Percentiles rank a stretch among this genome's conserved stretches.
phyloP scores from a whole-genome alignment of 2,329 filamentous ascomycete genomes.

The Colletotrichum acutatum region DNA sequence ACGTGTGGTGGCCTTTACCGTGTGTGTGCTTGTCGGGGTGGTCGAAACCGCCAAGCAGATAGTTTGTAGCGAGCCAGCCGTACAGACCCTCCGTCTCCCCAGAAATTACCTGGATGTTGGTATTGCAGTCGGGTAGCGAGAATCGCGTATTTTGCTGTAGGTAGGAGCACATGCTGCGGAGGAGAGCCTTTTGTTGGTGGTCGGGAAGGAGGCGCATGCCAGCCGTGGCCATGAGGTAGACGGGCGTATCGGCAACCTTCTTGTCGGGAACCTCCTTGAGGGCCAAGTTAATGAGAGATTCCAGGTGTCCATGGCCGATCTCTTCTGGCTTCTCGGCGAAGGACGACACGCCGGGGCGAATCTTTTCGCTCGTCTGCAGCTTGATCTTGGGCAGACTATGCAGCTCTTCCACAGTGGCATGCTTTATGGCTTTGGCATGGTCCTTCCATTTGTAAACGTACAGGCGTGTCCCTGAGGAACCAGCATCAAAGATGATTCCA shows the following conservation, averaged over 20 bases:
- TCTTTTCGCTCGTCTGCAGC: slow-evolving; percentile 92
- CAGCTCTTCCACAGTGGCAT: slow-evolving; percentile 67
- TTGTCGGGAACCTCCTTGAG: slow-evolving; percentile 79
- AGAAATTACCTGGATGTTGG: slow-evolving; percentile 93
- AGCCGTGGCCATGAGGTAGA: slow-evolving; percentile 95
- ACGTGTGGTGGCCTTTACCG: slow-evolving; percentile 91
- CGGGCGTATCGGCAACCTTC: slow-evolving; percentile 84
- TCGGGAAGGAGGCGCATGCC: slow-evolving; percentile 90
- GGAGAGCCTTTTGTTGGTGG: slow-evolving; percentile 75
- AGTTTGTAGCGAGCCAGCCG: slow-evolving; percentile 97
- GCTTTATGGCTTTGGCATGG: slow-evolving; percentile 66
- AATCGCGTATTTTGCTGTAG: slow-evolving; percentile 82
- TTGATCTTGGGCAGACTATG: slow-evolving; percentile 81
- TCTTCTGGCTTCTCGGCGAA: slow-evolving; percentile 82
- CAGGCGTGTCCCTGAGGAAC: slow-evolving; percentile 94
- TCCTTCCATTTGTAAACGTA: slow-evolving; percentile 97
- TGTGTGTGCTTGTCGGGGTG: slow-evolving; percentile 78
- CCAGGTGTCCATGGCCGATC: slow-evolving; percentile 85
- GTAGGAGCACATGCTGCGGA: slow-evolving; percentile 85
- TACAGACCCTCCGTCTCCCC: slow-evolving; percentile 97
- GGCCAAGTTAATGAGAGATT: slow-evolving; percentile 84
- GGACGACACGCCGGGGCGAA: slow-evolving; percentile 90
- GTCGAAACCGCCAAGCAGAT: slow-evolving; percentile 92
- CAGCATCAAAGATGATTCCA: slow-evolving; percentile 96
- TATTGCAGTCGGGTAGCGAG: slow-evolving; percentile 85